Base-by-base conservation (phyloP, 768 basidiomycete species). In the Phanerochaete sordida region DNA sequence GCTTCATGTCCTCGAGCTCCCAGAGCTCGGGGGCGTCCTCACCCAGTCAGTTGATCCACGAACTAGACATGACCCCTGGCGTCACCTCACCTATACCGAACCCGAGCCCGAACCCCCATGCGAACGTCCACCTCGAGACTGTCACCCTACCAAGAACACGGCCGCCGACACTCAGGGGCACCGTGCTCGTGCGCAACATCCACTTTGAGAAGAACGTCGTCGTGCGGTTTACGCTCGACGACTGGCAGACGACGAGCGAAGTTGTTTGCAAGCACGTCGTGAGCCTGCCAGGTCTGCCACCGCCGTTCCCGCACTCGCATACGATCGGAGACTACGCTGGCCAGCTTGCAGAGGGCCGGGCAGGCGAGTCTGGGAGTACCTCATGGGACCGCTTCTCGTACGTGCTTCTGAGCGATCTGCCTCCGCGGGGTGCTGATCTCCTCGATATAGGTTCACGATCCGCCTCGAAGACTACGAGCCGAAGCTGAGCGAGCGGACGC, bases 181-280 rank as follows among this genome's bases (percentile, higher is more conserved):
- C 89, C 8, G 74, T 97, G 58, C 81, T 93, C 51, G 93, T 94
- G 21, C 84, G 87, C 64, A 98, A 98, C 71, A 65, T 97, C 56
- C 77, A 90, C 0, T 98, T 90, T 62, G 87, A 91, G 71, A 98
- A 98, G 74, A 79, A 82, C 54, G 87, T 98, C 48, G 86, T 83
- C 0, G 81, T 97, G 0, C 79, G 95, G 0, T 98, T 95, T 71
- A 98, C 96, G 1, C 78, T 96, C 49, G 96, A 98, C 72, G 86
- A 90, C 50, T 98, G 96, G 96, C 85, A 89, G 63, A 98, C 95
- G 2, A 91, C 91, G 0, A 88, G 85, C 45, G 96, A 98, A 70
- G 93, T 97, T 31, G 62, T 68, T 73, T 45, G 87, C 80, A n/a
- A 73, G 68, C 48, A 86, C 61, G 66, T 74, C 37, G 72, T 72